Evolutionary conservation across 73 alveolate species (phyloP), one percentile per base, ranked within the genome.

Genomic region (Stentor roeselii): DNA sequence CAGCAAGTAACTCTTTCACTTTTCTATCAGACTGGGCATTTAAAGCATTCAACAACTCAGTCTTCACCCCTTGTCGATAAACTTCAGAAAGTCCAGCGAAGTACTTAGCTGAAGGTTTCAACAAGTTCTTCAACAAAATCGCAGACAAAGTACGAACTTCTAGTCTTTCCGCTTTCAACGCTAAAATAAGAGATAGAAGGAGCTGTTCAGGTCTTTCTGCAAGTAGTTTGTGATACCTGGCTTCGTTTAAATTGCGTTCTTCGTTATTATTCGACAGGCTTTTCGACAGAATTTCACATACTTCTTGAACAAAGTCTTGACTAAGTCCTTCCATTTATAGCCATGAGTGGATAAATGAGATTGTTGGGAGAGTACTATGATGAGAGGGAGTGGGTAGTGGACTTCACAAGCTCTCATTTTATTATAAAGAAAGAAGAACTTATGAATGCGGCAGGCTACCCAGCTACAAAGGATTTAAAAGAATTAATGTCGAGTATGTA

Each of bases 291-390:
- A 67, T 67, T 21, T 27, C 27, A 32, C n/a, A 67, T 21, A 67
- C 80, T 34, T 34, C 80, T 67, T 67, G 80, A 1, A 67, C 80
- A 21, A 21, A 21, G n/a, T 21, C 41, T 67, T 67, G 42, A 11
- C 80, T 32, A 27, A 67, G 27, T 21, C 80, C 80, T 67, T 67
- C 80, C 80, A 67, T 67, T 67, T 67, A 50, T 50, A 50, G 21
- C 67, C 67, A 50, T 50, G 67, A 50, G 6, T 50, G 21, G 21
- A 50, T 50, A 50, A 50, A 76, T 76, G 84, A 78, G 39, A 36
- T 35, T 76, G 39, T 67, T 76, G 14, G 84, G 84, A 76, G 84
- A 76, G 74, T 76, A 76, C 39, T 76, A 21, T 67, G 84, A 76
- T 67, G 84, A 76, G 37, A 32, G 74, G 6, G 84, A 76, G 67